These are phyloP conservation scores for Amylostereum chailletii DNA, from an alignment of 1,284 basidiomycete species.

Conservation along the genomic window DNA sequence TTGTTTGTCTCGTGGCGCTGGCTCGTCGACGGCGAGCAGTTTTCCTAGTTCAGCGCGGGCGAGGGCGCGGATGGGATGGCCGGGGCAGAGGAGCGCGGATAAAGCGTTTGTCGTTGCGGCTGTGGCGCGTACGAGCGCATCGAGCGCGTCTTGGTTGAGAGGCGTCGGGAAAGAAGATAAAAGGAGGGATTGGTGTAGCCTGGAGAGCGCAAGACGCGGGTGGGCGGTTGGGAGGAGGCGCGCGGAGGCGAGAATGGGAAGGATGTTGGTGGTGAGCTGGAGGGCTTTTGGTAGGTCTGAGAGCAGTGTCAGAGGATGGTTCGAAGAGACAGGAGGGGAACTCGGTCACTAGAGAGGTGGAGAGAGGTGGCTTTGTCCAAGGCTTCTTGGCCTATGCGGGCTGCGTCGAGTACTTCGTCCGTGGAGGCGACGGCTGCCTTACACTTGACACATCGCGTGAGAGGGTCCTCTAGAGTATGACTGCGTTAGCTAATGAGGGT, in stretches of 20 bases:
- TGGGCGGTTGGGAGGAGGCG: slow-evolving; percentile 55
- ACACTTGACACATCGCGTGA: slow-evolving; percentile 55
- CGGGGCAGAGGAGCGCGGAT: slow-evolving; percentile 42
- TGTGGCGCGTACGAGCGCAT: slow-evolving; percentile 54
- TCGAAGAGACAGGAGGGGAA: background rate
- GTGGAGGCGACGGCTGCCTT: slow-evolving; percentile 37
- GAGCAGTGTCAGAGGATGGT: background rate
- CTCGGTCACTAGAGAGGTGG: slow-evolving; percentile 42
- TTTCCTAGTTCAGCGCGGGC: slow-evolving; percentile 78
- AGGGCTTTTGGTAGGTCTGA: slow-evolving; percentile 49
- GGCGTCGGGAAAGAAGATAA: slow-evolving; percentile 37
- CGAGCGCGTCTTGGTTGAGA: slow-evolving; percentile 41
- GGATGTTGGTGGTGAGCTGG: slow-evolving; percentile 55
- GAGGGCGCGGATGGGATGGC: slow-evolving; percentile 76
- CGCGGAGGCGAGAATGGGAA: slow-evolving; percentile 48
- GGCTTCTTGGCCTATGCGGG: slow-evolving; percentile 59
- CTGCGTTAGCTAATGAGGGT: slow-evolving; percentile 5
- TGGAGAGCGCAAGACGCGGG: slow-evolving; percentile 68
- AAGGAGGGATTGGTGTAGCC: slow-evolving; percentile 60
- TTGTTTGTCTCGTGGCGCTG: slow-evolving; percentile 22
- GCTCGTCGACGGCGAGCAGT: slow-evolving; percentile 70
- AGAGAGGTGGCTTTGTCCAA: slow-evolving; percentile 61
- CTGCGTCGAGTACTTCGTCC: slow-evolving; percentile 47
- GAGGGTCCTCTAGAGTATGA: slow-evolving; percentile 27
- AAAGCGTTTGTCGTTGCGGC: slow-evolving; percentile 52